Evolutionary conservation across 1,284 basidiomycete genomes (phyloP).

Genomic region (Leccinum subrobustum): DNA sequence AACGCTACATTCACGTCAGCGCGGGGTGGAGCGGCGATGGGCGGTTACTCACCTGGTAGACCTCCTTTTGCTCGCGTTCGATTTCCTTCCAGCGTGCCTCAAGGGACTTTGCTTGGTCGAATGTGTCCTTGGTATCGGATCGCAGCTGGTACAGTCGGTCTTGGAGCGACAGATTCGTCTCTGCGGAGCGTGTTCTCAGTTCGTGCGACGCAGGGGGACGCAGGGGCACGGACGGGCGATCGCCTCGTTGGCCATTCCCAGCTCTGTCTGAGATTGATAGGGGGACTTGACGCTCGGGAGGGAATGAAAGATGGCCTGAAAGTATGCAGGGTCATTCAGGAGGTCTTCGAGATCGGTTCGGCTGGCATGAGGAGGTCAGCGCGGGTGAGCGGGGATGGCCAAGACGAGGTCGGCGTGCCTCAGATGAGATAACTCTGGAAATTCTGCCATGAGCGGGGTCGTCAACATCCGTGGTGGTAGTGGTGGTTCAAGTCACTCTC

Average conservation of each 20-base stretch:
- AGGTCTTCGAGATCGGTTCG: conserved; percentile 88
- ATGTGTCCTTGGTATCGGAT: conserved; percentile 79
- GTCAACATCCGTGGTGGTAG: conserved; percentile 23
- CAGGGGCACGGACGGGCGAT: conserved; percentile 66
- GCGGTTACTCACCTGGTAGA: conserved; percentile 70
- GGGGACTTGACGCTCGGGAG: conserved; percentile 71
- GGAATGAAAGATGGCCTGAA: conserved; percentile 84
- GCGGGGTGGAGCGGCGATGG: neutral
- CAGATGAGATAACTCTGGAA: conserved; percentile 66
- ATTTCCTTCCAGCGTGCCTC: conserved; percentile 82
- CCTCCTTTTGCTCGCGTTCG: conserved; percentile 81
- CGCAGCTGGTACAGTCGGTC: conserved; percentile 72
- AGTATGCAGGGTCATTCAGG: conserved; percentile 76
- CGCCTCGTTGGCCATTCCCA: conserved; percentile 79
- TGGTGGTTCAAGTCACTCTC: conserved; percentile 1
- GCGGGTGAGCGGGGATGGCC: neutral
- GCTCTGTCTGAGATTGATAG: conserved; percentile 72
- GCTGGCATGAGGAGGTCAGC: conserved; percentile 39
- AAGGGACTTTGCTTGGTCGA: conserved; percentile 78
- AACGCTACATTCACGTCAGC: conserved; percentile 53
- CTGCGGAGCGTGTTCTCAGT: conserved; percentile 31
- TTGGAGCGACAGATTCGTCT: conserved; percentile 72
- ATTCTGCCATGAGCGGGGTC: conserved; percentile 56
- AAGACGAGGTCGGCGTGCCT: conserved; percentile 47
- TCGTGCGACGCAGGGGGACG: conserved; percentile 1